A percentile compares a stretch with the other conserved stretches of the same genome.
These are phyloP conservation scores for Entomortierella parvispora DNA, from an alignment of 192 early-diverging fungal genomes.

Conservation along the genomic window DNA sequence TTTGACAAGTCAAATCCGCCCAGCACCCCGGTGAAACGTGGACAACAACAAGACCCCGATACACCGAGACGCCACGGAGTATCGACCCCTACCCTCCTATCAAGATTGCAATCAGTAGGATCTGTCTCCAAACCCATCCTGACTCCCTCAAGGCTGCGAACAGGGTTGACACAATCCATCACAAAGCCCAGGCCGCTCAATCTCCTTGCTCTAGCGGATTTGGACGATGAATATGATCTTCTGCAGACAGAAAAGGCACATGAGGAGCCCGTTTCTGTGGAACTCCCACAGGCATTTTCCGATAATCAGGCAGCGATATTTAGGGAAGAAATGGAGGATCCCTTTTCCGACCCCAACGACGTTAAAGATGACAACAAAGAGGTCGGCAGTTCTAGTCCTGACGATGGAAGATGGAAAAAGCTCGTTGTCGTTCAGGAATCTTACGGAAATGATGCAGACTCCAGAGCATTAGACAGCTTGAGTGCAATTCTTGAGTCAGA, in stretches of 20 bases:
- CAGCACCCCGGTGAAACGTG: conserved; percentile 63
- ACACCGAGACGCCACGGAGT: conserved; percentile 14
- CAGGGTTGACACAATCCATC: conserved; percentile 6
- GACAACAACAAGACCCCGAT: conserved; percentile 37
- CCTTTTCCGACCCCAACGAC: too few species aligned
- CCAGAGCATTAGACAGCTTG: too few species aligned
- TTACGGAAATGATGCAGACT: too few species aligned
- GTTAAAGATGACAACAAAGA: too few species aligned
- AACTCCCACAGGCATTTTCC: too few species aligned
- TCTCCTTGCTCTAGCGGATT: not conserved
- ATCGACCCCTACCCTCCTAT: conserved; percentile 15
- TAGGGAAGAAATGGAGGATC: too few species aligned
- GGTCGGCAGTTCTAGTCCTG: not conserved
- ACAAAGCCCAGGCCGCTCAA: conserved; percentile 27
- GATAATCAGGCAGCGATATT: too few species aligned
- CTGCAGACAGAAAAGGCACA: not conserved
- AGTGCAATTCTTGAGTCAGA: too few species aligned
- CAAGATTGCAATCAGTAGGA: conserved; percentile 3
- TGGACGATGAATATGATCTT: too few species aligned
- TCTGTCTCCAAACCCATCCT: conserved; percentile 25
- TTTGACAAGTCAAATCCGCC: conserved; percentile 65
- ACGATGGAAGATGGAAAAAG: not conserved
- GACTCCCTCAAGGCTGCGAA: conserved; percentile 23
- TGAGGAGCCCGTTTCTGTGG: not conserved
- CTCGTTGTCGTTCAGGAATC: not conserved